Evolutionary conservation across 768 basidiomycete species (phyloP), one percentile per base, ranked within the genome.

Genomic region (Russula sp.): DNA sequence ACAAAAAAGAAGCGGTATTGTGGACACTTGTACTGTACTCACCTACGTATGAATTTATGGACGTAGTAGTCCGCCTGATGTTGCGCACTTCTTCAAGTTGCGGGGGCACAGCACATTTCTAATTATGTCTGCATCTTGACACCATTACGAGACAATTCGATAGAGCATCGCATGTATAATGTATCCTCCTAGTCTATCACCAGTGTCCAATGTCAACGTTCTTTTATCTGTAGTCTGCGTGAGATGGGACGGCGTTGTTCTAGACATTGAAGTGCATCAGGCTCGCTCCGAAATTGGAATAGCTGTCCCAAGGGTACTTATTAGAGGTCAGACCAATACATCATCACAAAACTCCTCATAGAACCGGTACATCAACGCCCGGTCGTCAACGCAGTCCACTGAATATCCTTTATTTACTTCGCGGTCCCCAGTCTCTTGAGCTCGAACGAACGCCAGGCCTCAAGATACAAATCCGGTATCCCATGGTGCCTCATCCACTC

Each of bases 161-260:
- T 84, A 84, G 84, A 86, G 84, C 85, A 85, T 84, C 83, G 83
- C 82, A 84, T 76, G 80, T 75, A 76, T 71, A 61, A 73, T 69
- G 65, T 68, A 64, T 62, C 67, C 57, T 63, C 59, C 61, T 69
- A 69, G 65, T 69, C 58, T 40, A 40, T 44, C 34, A 58, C 49
- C 63, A 61, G 54, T 66, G 49, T 50, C 42, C 59, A 59, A 67
- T 67, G 59, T 59, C 42, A 54, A 66, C 24, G 32, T 36, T 65
- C 58, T 26, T 36, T 46, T 44, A 54, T 46, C 40, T 22, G 28
- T 26, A 20, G 42, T 28, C 13, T 24, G 57, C 57, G 4, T 32
- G 11, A 34, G 11, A 11, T 34, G 10, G 34, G 34, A 30, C 7
- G 30, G 34, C 28, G 28, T n/a, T n/a, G n/a, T n/a, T n/a, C n/a